These are phyloP conservation scores for Thermomucor indicae-seudaticae DNA, from an alignment of 371 early-diverging fungal genomes.

Conservation along the genomic window DNA sequence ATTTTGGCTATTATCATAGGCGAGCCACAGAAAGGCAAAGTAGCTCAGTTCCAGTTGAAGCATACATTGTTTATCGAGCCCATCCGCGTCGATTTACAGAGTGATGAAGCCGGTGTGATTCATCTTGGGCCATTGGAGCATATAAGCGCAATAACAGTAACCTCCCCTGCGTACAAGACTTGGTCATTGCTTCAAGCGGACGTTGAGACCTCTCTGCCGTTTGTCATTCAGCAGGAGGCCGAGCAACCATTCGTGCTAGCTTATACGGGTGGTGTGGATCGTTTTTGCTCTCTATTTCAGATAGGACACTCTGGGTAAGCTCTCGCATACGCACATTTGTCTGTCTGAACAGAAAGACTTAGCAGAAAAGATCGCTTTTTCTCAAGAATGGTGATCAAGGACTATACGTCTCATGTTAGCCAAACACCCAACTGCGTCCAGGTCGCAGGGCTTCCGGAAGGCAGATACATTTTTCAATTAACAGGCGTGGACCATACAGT, in stretches of 20 bases:
- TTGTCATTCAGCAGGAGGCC: conserved; percentile 19
- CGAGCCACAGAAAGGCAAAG: conserved; percentile 7
- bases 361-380: too few relatives aligned
- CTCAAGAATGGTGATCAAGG: too few relatives aligned
- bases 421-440: not conserved
- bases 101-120: conserved; percentile 40
- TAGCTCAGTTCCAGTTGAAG: conserved; percentile 23
- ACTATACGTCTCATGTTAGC: too few relatives aligned
- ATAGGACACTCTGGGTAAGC: conserved; percentile 14
- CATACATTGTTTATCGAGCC: conserved; percentile 16
- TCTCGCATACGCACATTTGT: not conserved
- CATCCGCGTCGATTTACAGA: conserved; percentile 21
- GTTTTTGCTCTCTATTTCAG: conserved; percentile 15
- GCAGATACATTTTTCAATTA: not conserved
- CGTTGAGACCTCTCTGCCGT: conserved; percentile 3
- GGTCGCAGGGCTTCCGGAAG: not conserved
- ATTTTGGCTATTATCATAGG: conserved; percentile 31
- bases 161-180: not conserved
- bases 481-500: not conserved
- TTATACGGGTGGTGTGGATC: conserved; percentile 3
- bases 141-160: conserved; percentile 8
- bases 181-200: conserved; percentile 1
- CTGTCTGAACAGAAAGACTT: not conserved
- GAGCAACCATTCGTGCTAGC: conserved; percentile 27
- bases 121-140: conserved; percentile 33